Percentiles rank a stretch among this genome's conserved stretches.
Evolutionary conservation across 148 eudicot genomes (phyloP).

Genomic region (Pouteria glomerata): DNA sequence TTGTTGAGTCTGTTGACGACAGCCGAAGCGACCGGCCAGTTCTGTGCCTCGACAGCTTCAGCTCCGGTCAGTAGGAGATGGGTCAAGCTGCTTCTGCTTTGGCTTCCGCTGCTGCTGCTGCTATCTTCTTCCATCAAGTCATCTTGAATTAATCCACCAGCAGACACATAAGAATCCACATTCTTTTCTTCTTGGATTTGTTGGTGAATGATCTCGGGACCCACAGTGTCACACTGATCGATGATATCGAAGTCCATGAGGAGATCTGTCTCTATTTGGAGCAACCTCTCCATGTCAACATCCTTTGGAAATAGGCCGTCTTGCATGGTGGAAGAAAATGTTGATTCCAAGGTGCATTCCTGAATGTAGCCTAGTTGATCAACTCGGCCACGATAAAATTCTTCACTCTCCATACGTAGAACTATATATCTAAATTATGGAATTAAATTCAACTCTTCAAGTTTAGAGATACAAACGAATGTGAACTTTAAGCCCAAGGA

Average conservation of each 20-base stretch:
- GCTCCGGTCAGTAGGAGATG: constrained; percentile 19
- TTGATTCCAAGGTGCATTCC: constrained; percentile 2
- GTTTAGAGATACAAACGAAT: no score
- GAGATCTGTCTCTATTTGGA: constrained; percentile 14
- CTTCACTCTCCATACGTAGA: constrained; percentile 17
- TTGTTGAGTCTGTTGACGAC: constrained; percentile 9
- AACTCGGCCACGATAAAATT: background rate
- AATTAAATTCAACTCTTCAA: no score
- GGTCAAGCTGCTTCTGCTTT: constrained; percentile 12
- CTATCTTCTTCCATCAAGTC: constrained; percentile 8
- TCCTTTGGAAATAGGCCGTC: constrained; percentile 4
- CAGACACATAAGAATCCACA: no score
- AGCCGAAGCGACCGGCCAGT: constrained; percentile 8
- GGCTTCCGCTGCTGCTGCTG: no score
- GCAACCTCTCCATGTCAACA: constrained; percentile 15
- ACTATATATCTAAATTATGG: no score
- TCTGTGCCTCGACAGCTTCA: constrained; percentile 17
- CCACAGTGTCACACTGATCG: background rate
- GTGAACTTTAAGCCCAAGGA: no score
- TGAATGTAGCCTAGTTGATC: background rate
- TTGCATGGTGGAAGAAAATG: background rate
- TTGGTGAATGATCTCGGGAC: background rate
- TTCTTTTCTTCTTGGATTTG: background rate
- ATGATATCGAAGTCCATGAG: constrained; percentile 14
- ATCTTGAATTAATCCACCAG: constrained; percentile 11